Conservation (phyloP, 306 rosid species). For the Styphnolobium japonicum region DNA sequence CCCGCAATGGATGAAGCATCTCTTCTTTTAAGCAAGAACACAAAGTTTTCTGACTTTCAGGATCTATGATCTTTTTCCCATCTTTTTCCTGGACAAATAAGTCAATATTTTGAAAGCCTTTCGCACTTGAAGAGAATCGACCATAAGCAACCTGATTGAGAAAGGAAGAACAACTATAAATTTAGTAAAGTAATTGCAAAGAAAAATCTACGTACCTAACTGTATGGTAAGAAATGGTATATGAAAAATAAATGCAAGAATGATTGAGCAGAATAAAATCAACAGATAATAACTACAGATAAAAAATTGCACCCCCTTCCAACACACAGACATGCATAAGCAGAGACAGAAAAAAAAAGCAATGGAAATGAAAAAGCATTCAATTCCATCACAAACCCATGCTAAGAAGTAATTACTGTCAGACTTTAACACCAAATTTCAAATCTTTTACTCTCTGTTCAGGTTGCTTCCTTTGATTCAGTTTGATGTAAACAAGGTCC, state of each 20-base stretch:
- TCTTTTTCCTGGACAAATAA: conserved; percentile 62
- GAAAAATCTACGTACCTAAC: not conserved
- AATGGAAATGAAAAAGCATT: not conserved
- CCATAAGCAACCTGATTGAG: conserved; percentile 59
- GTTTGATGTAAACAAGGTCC: not conserved
- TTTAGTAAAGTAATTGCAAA: not conserved
- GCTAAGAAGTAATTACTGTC: not conserved
- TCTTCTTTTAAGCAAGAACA: conserved; percentile 69
- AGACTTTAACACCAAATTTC: not conserved
- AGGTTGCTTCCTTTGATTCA: conserved; percentile 3
- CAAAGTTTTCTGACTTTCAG: conserved; percentile 55
- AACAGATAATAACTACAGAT: not conserved
- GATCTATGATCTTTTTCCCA: conserved; percentile 71
- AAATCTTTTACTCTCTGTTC: not conserved
- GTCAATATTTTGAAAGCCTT: conserved; percentile 67
- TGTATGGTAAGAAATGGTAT: not conserved
- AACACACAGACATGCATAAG: not conserved
- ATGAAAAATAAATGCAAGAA: conserved; percentile 3
- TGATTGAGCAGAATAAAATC: conserved; percentile 7
- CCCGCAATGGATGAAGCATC: conserved; percentile 75
- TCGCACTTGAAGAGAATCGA: conserved; percentile 55
- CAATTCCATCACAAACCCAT: not conserved
- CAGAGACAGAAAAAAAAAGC: not conserved
- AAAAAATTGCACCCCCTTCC: not conserved
- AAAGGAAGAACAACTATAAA: not conserved